Evolutionary conservation across 2,329 filamentous ascomycete species (phyloP), one percentile per base, ranked within the genome.

Genomic region (Ceratocystis albifundus): DNA sequence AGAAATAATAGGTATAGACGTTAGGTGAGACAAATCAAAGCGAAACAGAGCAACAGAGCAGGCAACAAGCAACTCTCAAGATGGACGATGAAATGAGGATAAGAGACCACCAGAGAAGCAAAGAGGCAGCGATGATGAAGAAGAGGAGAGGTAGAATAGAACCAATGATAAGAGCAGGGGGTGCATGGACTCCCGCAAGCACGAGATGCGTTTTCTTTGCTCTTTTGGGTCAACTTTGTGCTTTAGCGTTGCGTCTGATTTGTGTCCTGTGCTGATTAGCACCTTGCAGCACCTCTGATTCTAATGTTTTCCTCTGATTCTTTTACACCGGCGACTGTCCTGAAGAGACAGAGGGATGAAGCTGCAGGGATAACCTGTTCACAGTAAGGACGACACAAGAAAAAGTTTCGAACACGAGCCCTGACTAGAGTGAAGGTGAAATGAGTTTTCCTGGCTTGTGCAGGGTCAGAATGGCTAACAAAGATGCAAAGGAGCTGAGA

Each of bases 101-200:
- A 48, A 61, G 57, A 61, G n/a, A 22, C 22, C 25, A 55, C 30
- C n/a, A n/a, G n/a, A 15, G 41, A 46, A 20, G 5, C 20, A 22
- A 48, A 45, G 45, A 28, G 36, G 30, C 45, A 36, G 57, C 48
- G 25, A 32, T 57, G 20, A 50, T 50, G 22, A 36, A 17, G n/a
- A 41, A 41, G 22, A 41, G 22, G 30, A 41, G 41, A 28, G 22
- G 10, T 41, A 17, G 61, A 30, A 63, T 63, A 50, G 44, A 46
- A 63, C 25, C 8, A 25, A 59, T 50, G 50, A 65, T 44, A 55
- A 57, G 50, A 44, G 20, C 55, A 65, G 30, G 32, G 55, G 30
- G 62, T 4, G 62, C 57, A 67, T 59, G 63, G 66, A 65, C 62
- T 67, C 66, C 66, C 62, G 62, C 61, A 67, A 67, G 61, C 48